Conservation (phyloP, 2,329 filamentous ascomycete genomes). For the Paecilomyces sp. region DNA sequence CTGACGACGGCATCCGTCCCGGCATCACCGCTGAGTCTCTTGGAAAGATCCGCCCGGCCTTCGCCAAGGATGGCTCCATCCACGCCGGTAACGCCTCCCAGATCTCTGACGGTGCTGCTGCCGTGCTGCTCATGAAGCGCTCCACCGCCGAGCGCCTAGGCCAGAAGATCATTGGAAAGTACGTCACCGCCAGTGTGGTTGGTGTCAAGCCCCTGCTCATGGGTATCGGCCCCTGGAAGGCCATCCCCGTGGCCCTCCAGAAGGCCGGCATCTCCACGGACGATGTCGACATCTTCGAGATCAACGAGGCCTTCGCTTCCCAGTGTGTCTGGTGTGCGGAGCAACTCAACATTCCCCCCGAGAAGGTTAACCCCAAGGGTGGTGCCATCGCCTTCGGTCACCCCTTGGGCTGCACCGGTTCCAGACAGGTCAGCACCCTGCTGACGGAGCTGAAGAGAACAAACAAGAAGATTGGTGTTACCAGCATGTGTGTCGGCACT, state of each 20-base stretch:
- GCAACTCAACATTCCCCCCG: slow-evolving; percentile 70
- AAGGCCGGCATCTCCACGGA: slow-evolving; percentile 80
- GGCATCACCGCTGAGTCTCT: slow-evolving; percentile 83
- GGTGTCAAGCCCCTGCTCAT: slow-evolving; percentile 91
- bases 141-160: slow-evolving; percentile 81
- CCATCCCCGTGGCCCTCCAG: slow-evolving; percentile 84
- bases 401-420: slow-evolving; percentile 88
- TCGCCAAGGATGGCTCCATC: slow-evolving; percentile 85
- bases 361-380: slow-evolving; percentile 96
- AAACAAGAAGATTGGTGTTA: slow-evolving; percentile 78
- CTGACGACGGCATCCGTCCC: slow-evolving; percentile 79
- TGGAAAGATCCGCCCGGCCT: slow-evolving; percentile 84
- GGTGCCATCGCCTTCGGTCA: slow-evolving; percentile 95
- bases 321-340: slow-evolving; percentile 93
- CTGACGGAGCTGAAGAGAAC: slow-evolving; percentile 83
- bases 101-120: slow-evolving; percentile 91
- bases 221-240: slow-evolving; percentile 92
- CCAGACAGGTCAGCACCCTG: slow-evolving; percentile 85
- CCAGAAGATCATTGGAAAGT: slow-evolving; percentile 88
- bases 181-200: slow-evolving; percentile 74
- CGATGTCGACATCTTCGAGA: slow-evolving; percentile 95
- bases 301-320: slow-evolving; percentile 97
- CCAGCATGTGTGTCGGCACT: slow-evolving; percentile 93
- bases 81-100: slow-evolving; percentile 95
- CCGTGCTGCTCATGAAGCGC: slow-evolving; percentile 92